Base-by-base conservation (phyloP, 2,329 filamentous ascomycete species). In the Apiospora marii region DNA sequence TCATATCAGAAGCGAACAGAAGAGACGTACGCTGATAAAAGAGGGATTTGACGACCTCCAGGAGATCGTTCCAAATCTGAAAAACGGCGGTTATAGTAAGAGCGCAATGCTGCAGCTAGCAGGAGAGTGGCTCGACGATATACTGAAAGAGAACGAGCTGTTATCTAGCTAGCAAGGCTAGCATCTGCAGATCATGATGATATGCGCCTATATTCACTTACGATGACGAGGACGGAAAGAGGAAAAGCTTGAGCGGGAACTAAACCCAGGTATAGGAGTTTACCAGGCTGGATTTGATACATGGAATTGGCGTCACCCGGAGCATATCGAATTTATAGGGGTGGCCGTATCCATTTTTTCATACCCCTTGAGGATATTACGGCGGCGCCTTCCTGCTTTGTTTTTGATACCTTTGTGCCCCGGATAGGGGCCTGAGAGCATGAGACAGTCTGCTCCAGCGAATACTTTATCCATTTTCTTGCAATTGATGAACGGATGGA, bases 21-120 rank as follows among this genome's bases (percentile, higher is more conserved):
- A 91, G 79, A 87, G 91, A 67, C 84, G 91, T 70, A 90, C 91
- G 71, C 84, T 91, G 64, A 93, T 93, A 77, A 93, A 94, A 79
- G 89, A 93, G 75, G 94, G 94, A 0, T 97, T 96, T 77, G 92
- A 95, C 61, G 93, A 96, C 72, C 84, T 97, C n/a, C 90, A 90
- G 75, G 87, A 90, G 41, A 85, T 97, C 30, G 93, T 97, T 0
- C 94, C 95, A 0, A 92, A 91, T 22, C 86, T 97, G 14, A 89
- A 88, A 71, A 91, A 90, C 37, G 92, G 93, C 12, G 92, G 93
- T 0, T 92, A 95, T 76, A 96, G 94, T 83, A 97, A 97, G 84
- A 95, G 93, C 79, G 92, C 90, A 10, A 92, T 94, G 81, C 86
- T 98, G 51, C 87, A 89, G 24, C 92, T 95, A 82, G 89, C 93